A percentile compares a stretch with the other conserved stretches of the same genome.
phyloP scores from a whole-genome alignment of 768 basidiomycete species.

The Podaxis sp. region DNA sequence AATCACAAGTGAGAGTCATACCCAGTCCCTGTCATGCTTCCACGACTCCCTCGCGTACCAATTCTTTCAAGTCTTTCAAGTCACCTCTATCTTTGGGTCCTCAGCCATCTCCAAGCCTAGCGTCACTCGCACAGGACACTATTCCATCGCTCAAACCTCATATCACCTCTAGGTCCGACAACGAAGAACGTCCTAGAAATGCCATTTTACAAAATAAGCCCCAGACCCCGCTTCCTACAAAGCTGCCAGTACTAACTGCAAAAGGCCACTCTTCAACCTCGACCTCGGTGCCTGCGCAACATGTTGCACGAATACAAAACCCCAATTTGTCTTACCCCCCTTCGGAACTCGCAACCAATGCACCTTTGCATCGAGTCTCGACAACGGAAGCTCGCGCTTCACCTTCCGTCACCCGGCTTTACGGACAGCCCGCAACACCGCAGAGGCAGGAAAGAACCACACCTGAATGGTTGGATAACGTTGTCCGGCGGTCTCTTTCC shows the following conservation, averaged over 20 bases:
- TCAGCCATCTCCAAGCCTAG: neutral
- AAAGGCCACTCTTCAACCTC: neutral
- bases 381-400: neutral
- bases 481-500: neutral
- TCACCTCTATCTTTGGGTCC: neutral
- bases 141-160: neutral
- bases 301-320: neutral
- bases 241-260: neutral
- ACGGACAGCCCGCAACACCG: neutral
- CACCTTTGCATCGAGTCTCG: neutral
- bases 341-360: neutral
- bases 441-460: neutral
- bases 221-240: neutral
- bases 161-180: neutral
- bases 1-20: neutral
- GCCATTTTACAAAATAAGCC: neutral
- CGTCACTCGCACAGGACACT: neutral
- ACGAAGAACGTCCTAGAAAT: neutral
- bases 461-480: neutral
- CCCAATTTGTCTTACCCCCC: neutral
- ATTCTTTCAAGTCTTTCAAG: neutral
- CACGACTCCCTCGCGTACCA: neutral
- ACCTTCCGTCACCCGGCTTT: neutral
- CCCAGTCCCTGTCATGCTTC: neutral
- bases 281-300: neutral